phyloP scores from a whole-genome alignment of 192 early-diverging fungal genomes.

The Thamnidium elegans region DNA sequence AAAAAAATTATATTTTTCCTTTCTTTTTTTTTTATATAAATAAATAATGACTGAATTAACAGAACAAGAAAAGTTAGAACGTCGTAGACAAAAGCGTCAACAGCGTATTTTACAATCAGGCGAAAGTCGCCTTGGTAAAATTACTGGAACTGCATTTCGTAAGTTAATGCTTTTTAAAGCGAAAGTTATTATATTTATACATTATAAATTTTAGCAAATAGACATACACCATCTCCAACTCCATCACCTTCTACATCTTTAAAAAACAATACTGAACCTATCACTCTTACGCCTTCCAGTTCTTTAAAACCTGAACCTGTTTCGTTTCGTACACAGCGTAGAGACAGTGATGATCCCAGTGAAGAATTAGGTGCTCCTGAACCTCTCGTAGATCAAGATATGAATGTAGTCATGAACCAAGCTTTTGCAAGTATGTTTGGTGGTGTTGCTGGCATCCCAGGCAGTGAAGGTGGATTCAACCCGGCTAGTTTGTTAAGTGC shows the following conservation, averaged over 20 bases:
- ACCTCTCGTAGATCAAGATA: not conserved
- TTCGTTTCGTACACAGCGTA: not conserved
- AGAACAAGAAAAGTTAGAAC: conserved; percentile 31
- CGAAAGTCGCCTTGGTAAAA: conserved; percentile 32
- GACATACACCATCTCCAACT: conserved; percentile 8
- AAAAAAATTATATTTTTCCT: not conserved
- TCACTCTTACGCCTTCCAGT: not conserved
- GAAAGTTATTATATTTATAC: too few relatives aligned
- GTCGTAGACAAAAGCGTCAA: conserved; percentile 30
- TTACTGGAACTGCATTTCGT: conserved; percentile 37
- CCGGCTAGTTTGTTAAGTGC: conserved; percentile 14
- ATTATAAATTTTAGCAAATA: conserved; percentile 2
- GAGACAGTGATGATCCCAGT: conserved; percentile 45
- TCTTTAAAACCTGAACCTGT: too few relatives aligned
- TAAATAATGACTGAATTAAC: conserved; percentile 26
- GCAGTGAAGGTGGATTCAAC: conserved; percentile 14
- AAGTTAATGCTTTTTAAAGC: too few relatives aligned
- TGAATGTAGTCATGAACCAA: conserved; percentile 11
- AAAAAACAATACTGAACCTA: not conserved
- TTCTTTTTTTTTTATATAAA: not conserved
- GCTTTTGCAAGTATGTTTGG: conserved; percentile 17
- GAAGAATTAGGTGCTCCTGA: conserved; percentile 45
- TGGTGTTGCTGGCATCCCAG: conserved; percentile 29
- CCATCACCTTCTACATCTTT: conserved; percentile 12
- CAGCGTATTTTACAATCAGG: conserved; percentile 29